These are phyloP conservation scores for Nepenthes alata DNA, from an alignment of 179 eudicot genomes.

Conservation along the genomic window DNA sequence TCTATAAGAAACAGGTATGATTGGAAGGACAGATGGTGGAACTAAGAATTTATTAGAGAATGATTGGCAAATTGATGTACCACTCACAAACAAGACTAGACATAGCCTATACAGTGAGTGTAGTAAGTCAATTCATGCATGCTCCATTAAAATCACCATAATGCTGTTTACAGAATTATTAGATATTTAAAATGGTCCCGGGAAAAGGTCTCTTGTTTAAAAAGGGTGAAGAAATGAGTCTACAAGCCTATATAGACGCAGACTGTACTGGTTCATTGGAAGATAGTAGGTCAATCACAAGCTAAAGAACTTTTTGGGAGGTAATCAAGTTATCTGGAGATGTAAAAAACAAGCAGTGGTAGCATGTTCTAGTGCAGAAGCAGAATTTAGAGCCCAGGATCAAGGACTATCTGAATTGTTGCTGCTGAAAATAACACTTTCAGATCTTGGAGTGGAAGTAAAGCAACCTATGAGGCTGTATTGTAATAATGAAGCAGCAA, in stretches of 20 bases:
- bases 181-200: background rate
- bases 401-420: background rate
- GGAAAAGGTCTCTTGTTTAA: background rate
- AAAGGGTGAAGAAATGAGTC: background rate
- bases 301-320: background rate
- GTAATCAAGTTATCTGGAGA: background rate
- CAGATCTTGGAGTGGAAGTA: background rate
- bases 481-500: no score
- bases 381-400: background rate
- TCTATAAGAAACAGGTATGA: background rate
- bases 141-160: background rate
- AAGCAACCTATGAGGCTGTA: background rate
- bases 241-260: background rate
- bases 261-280: background rate
- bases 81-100: background rate
- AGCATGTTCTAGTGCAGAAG: background rate
- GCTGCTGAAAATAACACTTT: background rate
- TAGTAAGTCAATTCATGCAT: constrained; percentile 2
- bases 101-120: background rate
- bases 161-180: background rate
- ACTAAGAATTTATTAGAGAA: background rate
- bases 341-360: background rate
- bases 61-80: background rate
- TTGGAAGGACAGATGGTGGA: background rate
- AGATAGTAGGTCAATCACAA: background rate